phyloP scores from a whole-genome alignment of 768 basidiomycete genomes.

The Paxillus rubicundulus region DNA sequence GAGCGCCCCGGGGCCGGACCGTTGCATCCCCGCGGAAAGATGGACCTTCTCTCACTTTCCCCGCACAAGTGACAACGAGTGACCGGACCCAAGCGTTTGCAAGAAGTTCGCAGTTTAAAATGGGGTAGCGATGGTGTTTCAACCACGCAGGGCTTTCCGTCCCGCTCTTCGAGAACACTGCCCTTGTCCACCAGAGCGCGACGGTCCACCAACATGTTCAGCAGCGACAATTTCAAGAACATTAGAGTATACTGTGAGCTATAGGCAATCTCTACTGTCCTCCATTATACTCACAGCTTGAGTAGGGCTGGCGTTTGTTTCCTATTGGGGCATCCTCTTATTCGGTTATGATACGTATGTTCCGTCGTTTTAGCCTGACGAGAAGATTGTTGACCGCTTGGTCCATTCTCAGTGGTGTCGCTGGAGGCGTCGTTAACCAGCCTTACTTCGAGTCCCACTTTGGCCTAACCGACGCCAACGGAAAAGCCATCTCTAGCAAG shows the following conservation, averaged over 20 bases:
- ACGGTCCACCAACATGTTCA: slow-evolving; percentile 4
- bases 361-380: neutral
- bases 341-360: slow-evolving; percentile 79
- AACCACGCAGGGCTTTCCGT: too few relatives aligned
- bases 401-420: slow-evolving; percentile 47
- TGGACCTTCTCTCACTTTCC: too few relatives aligned
- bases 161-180: neutral
- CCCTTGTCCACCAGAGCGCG: neutral
- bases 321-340: slow-evolving; percentile 77
- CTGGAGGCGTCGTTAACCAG: slow-evolving; percentile 67
- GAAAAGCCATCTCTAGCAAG: slow-evolving; percentile 36
- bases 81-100: too few relatives aligned
- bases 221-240: slow-evolving; percentile 39
- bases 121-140: too few relatives aligned
- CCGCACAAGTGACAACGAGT: too few relatives aligned
- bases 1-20: too few relatives aligned
- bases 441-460: slow-evolving; percentile 62
- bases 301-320: slow-evolving; percentile 68
- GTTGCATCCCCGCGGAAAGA: too few relatives aligned
- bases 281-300: neutral
- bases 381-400: neutral
- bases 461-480: slow-evolving; percentile 48
- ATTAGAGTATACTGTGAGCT: slow-evolving; percentile 64
- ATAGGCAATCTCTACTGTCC: too few relatives aligned
- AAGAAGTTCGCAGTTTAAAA: too few relatives aligned